These are phyloP conservation scores for Grigorovia yakushimaensis DNA, from an alignment of 805 yeast species.

Conservation along the genomic window DNA sequence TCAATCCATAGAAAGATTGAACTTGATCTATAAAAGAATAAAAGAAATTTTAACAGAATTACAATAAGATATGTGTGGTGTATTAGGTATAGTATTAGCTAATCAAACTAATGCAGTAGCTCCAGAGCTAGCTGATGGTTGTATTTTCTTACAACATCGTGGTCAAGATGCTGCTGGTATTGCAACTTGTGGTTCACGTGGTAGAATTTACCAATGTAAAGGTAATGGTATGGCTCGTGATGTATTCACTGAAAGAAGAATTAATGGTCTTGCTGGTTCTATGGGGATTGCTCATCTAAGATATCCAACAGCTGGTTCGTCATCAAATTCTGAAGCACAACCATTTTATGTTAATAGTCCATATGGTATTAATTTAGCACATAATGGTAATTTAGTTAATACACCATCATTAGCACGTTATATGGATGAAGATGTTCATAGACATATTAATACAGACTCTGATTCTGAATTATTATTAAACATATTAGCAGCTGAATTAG, in stretches of 20 bases:
- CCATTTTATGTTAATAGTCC: conserved; percentile 98
- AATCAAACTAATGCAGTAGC: conserved; percentile 68
- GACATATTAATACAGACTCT: conserved; percentile 95
- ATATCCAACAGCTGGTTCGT: conserved; percentile 95
- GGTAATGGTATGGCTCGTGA: conserved; percentile 99
- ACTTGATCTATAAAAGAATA: no score
- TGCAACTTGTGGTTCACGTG: conserved; percentile 88
- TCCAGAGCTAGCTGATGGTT: conserved; percentile 85
- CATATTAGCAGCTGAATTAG: conserved; percentile 85
- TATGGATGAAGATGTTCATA: conserved; percentile 87
- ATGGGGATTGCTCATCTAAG: conserved; percentile 94
- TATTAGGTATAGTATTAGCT: conserved; percentile 77
- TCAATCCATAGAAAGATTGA: no score
- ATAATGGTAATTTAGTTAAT: conserved; percentile 92
- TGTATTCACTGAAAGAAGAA: conserved; percentile 79
- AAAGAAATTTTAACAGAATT: no score
- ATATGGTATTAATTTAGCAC: conserved; percentile 82
- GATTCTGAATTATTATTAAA: conserved; percentile 88
- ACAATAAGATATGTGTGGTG: conserved; percentile 74
- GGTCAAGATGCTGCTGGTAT: conserved; percentile 99
- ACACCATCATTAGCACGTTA: conserved; percentile 65
- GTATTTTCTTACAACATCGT: conserved; percentile 87
- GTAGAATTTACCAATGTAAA: conserved; percentile 92
- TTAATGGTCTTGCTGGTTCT: conserved; percentile 74
- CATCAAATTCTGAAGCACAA: conserved; percentile 94